Percentiles rank a stretch among this genome's conserved stretches.
Conservation (phyloP, 2,329 filamentous ascomycete species). For the Sarocladium strictum region DNA sequence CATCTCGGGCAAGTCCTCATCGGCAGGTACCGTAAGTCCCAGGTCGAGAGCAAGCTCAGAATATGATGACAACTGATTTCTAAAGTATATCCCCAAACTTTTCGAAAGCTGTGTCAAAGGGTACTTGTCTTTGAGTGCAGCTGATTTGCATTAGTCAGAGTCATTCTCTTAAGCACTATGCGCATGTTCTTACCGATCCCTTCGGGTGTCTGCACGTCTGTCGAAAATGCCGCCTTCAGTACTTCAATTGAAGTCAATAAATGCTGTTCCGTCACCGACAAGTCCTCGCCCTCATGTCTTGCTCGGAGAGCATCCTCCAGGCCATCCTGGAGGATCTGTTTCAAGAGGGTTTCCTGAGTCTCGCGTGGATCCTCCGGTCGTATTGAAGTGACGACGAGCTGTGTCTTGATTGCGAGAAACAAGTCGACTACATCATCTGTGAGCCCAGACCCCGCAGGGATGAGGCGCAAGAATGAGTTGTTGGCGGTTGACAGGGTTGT, state of each 20-base stretch:
- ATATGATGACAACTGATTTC: conserved; percentile 25
- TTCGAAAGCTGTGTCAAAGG: conserved; percentile 33
- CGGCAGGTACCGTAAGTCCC: conserved; percentile 26
- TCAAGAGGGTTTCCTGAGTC: conserved; percentile 44
- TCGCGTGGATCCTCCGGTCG: conserved; percentile 42
- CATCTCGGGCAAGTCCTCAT: conserved; percentile 8
- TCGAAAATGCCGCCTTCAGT: conserved; percentile 26
- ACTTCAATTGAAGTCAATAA: conserved; percentile 27
- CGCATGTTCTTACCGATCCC: conserved; percentile 20
- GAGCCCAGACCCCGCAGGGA: background rate
- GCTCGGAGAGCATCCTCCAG: conserved; percentile 42
- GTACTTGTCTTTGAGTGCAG: conserved; percentile 31
- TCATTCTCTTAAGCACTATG: conserved; percentile 3
- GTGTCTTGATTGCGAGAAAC: conserved; percentile 41
- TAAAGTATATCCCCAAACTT: conserved; percentile 26
- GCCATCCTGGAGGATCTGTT: conserved; percentile 50
- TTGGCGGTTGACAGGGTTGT: background rate
- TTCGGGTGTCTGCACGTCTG: conserved; percentile 19
- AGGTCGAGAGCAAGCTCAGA: conserved; percentile 28
- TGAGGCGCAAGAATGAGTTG: conserved; percentile 14
- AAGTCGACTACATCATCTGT: conserved; percentile 34
- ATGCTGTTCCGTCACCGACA: conserved; percentile 28
- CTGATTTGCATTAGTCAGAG: conserved; percentile 13
- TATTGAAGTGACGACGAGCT: conserved; percentile 48
- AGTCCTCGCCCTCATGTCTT: conserved; percentile 24